phyloP scores from a whole-genome alignment of 331 rosid genomes.

The Quercus lobata region DNA sequence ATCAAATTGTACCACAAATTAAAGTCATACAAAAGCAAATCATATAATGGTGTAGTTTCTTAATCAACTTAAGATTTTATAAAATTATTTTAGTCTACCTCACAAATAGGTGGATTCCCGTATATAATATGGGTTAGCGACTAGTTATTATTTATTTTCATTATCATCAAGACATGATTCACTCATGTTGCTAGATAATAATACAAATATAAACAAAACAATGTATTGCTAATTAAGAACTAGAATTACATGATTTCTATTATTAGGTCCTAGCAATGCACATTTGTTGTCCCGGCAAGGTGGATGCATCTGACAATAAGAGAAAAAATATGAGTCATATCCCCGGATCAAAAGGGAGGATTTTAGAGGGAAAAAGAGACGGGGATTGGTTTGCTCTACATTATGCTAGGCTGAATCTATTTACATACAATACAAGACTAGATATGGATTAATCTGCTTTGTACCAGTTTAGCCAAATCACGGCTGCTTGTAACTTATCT shows the following conservation, averaged over 20 bases:
- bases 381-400: too few relatives aligned
- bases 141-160: background rate
- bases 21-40: too few relatives aligned
- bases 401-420: too few relatives aligned
- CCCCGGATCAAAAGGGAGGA: background rate
- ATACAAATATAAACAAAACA: background rate
- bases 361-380: background rate
- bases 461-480: background rate
- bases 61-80: too few relatives aligned
- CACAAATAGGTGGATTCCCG: too few relatives aligned
- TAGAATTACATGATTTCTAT: background rate
- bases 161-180: background rate
- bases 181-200: background rate
- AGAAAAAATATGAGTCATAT: background rate
- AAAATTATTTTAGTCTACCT: too few relatives aligned
- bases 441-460: background rate
- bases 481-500: background rate
- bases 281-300: background rate
- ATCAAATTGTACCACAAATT: too few relatives aligned
- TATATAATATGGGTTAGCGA: too few relatives aligned
- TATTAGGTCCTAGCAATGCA: background rate
- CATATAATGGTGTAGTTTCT: too few relatives aligned
- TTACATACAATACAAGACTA: background rate
- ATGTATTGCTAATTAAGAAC: background rate
- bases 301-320: background rate